Evolutionary conservation across 306 rosid species (phyloP), one percentile per base, ranked within the genome.

Genomic region (Neltuma alba): DNA sequence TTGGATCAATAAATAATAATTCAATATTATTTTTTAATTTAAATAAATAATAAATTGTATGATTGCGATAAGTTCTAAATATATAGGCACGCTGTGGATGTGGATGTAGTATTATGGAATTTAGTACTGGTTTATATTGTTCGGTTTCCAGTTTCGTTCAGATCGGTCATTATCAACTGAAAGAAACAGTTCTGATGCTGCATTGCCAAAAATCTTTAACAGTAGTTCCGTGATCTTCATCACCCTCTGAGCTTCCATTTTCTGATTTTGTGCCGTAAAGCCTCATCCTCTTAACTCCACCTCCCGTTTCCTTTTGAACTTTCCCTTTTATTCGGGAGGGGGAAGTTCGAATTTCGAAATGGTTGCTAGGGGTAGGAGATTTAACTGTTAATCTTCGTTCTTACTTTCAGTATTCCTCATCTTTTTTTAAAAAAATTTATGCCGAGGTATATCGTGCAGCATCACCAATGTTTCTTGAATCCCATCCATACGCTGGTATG

Each of bases 111-210:
- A 50, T 20, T n/a, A 52, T 6, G 25, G 58, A 20, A n/a, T 2
- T 54, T 54, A 9, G 30, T 21, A 54, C 13, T 54, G 61, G 61
- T 21, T 54, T 54, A n/a, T 76, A 23, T 25, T 42, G 12, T 68
- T 74, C 18, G 33, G 41, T 79, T 72, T 77, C 80, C 75, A 44
- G 37, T 65, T 83, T 80, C 75, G 81, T 74, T 77, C 80, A 70
- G 86, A 66, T 87, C 78, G 76, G 84, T 75, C 76, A 60, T n/a
- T 45, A 37, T 13, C 77, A 76, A 37, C 68, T 20, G 54, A 37
- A 79, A 72, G 40, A 23, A 55, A 64, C 70, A 71, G 64, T 82
- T 64, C 5, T 48, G 74, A 71, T 69, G 41, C 54, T 74, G 40
- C 52, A 20, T 69, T 27, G 44, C 61, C 58, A 37, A 66, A 65